phyloP scores from a whole-genome alignment of 257 asterid species.

The Solanum okadae region DNA sequence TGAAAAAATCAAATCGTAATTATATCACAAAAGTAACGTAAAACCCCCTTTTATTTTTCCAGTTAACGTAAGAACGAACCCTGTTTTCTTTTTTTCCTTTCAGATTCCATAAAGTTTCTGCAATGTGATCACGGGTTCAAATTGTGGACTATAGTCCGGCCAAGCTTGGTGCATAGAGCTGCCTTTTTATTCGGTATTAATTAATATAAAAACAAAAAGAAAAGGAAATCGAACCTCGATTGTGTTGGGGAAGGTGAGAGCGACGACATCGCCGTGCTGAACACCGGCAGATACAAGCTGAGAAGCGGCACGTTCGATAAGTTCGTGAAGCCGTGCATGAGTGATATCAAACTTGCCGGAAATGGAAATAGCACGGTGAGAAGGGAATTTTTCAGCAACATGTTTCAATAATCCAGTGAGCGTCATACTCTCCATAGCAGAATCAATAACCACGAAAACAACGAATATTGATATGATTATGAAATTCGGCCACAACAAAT shows the following conservation, averaged over 20 bases:
- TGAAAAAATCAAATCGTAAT: not conserved
- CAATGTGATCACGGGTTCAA: not conserved
- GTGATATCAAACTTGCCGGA: conserved; percentile 67
- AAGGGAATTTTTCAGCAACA: conserved; percentile 51
- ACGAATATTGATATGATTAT: not conserved
- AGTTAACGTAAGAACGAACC: not conserved
- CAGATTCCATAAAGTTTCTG: not conserved
- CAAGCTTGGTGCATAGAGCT: not conserved
- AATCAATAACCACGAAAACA: not conserved
- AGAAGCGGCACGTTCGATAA: conserved; percentile 63
- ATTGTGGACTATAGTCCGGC: not conserved
- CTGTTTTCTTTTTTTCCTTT: not conserved
- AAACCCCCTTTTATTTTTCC: not conserved
- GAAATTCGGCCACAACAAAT: no score
- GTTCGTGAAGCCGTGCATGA: conserved; percentile 43
- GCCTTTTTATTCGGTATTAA: no score
- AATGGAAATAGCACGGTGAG: conserved; percentile 56
- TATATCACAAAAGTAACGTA: not conserved
- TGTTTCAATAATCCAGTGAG: conserved; percentile 53
- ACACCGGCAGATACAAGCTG: conserved; percentile 74
- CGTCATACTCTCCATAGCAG: conserved; percentile 40
- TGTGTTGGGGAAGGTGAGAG: conserved; percentile 88
- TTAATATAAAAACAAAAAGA: not conserved
- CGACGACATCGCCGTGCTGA: conserved; percentile 67
- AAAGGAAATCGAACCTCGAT: conserved; percentile 47